Base-by-base conservation (phyloP, 805 yeast species). In the Lipomyces kockii region DNA sequence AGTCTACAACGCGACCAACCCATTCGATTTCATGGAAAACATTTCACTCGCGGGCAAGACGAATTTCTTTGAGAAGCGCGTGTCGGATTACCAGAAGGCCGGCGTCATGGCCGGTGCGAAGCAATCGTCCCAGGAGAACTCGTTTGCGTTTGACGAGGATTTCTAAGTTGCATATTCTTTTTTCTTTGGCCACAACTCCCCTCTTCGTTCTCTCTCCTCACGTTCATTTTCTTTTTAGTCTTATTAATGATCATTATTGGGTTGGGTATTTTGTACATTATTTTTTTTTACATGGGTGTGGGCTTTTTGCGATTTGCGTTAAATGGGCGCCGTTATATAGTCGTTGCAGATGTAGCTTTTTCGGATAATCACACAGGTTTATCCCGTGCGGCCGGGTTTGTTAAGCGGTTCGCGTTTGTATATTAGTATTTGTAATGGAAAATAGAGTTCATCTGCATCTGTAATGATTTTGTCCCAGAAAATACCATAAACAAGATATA, bases 11-110 rank as follows among this genome's bases (percentile, higher is more conserved):
- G 94, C 85, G 68, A 83, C 91, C 71, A 94, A 94, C 80, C 99
- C 99, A 80, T 94, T 94, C 79, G 99, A 94, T 81, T 94, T 94
- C 79, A 94, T 94, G 99, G 99, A 94, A 84, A 94, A 95, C 84
- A 94, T 94, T 77, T 94, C 98, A 8, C 87, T 94, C 75, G 97
- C 98, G 67, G 99, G 99, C 82, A 94, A 94, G 87, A 94, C 99
- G 76, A 94, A 95, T 85, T 94, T 94, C 87, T 94, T 94, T 78
- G 99, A 94, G 85, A 94, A 94, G 87, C 90, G 99, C 83, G 99
- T 94, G 66, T 90, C 97, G 67, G 99, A 94, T 82, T 94, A 94
- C 83, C 99, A 94, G 83, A 95, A 94, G 84, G 98, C 99, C 67
- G 98, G 99, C 84, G 99, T 94, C 77, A 94, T 94, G 95, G 94